Base-by-base conservation (phyloP, 495 filamentous ascomycete genomes). In the Penicillium salamii region DNA sequence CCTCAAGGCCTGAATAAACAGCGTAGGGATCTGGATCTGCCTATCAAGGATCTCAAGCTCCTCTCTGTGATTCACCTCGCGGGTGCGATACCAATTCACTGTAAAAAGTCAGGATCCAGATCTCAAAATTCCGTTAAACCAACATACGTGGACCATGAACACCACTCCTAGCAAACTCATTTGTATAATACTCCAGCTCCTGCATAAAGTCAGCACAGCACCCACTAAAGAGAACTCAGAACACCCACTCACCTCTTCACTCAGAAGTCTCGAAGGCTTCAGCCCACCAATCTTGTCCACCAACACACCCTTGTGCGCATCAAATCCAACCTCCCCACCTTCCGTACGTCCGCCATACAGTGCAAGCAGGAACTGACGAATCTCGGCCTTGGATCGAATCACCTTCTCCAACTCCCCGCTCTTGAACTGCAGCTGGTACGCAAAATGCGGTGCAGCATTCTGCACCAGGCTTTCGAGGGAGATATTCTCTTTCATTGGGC, bases 61-160 rank as follows among this genome's bases (percentile, higher is more conserved):
- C 42, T 96, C 89, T 8, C 88, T 74, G 60, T 75, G 86, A 62
- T 96, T 96, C 44, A 86, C 63, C 62, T 82, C 60, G 1, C 74
- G 65, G 2, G 81, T 87, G 13, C 86, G 78, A 65, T 97, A 97
- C 90, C 91, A 97, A 57, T 91, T 85, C 42, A 83, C 82, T 84
- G 3, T 4, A 21, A 39, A 0, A 26, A 47, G 40, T 41, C 28
- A 43, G 19, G 13, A 46, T 13, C 15, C n/a, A 17, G 7, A 6
- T 12, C 5, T 8, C 3, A 7, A n/a, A n/a, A 51, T 44, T 32
- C 2, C 19, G 3, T 42, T 26, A 36, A 23, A 14, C 19, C 19
- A 32, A 63, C 75, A 61, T 87, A 82, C 86, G 72, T 15, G 88
- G 85, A 2, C 88, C 89, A 54, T 84, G 79, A 45, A 97, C 58